A percentile compares a stretch with the other conserved stretches of the same genome.
Evolutionary conservation across 2,329 filamentous ascomycete genomes (phyloP).

Genomic region (Drechslerella stenobrocha): DNA sequence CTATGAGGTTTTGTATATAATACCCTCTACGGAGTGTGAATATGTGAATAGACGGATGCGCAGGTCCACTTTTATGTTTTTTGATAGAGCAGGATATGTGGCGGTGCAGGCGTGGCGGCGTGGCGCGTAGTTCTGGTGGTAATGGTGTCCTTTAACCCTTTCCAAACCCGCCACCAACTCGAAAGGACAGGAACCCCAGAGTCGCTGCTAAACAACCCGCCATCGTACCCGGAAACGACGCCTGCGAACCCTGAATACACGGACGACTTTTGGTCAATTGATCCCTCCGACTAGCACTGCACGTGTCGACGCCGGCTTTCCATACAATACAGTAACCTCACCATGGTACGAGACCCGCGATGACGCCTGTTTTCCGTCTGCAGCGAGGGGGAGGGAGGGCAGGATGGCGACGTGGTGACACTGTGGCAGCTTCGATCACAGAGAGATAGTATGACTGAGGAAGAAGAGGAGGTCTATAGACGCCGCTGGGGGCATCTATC

Average conservation of each 20-base stretch:
- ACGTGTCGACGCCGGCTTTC: too few relatives aligned
- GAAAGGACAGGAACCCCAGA: constrained; percentile 6
- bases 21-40: constrained; percentile 27
- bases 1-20: constrained; percentile 24
- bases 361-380: constrained; percentile 14
- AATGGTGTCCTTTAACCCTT: constrained; percentile 48
- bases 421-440: not conserved
- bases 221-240: not conserved
- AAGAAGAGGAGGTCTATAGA: too few relatives aligned
- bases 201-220: not conserved
- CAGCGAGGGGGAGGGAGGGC: constrained; percentile 17
- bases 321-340: constrained; percentile 4
- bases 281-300: too few relatives aligned
- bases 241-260: too few relatives aligned
- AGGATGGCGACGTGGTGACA: not conserved
- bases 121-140: constrained; percentile 39
- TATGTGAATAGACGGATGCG: constrained; percentile 9
- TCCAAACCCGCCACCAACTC: constrained; percentile 25
- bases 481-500: not conserved
- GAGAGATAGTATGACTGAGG: not conserved
- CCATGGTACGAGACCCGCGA: constrained; percentile 37
- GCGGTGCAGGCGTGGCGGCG: constrained; percentile 32
- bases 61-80: too few relatives aligned
- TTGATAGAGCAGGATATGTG: constrained; percentile 12
- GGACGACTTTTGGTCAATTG: too few relatives aligned